phyloP scores from a whole-genome alignment of 495 filamentous ascomycete species.

The Chaetomium tenue region DNA sequence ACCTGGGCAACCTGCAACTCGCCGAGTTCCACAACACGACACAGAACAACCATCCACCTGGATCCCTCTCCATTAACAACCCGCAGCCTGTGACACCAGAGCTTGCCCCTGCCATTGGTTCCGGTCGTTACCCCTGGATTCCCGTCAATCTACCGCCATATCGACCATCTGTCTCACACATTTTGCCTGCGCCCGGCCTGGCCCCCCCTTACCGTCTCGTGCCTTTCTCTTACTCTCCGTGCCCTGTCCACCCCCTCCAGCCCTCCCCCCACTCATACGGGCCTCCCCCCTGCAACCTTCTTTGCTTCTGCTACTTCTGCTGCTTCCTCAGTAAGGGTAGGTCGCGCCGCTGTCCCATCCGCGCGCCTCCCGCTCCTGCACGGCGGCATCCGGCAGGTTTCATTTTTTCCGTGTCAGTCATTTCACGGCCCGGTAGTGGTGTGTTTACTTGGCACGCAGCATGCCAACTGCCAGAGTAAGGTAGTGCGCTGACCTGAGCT shows the following conservation, averaged over 20 bases:
- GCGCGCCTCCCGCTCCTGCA: conserved; percentile 15
- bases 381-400: conserved; percentile 30
- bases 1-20: too few relatives aligned
- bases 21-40: too few relatives aligned
- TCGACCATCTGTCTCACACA: conserved; percentile 10
- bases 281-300: conserved; percentile 5
- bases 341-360: conserved; percentile 14
- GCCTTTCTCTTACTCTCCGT: too few relatives aligned
- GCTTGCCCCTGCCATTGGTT: background rate
- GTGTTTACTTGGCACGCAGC: conserved; percentile 20
- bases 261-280: conserved; percentile 2
- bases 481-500: conserved; percentile 4
- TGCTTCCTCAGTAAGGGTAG: conserved; percentile 18
- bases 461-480: conserved; percentile 10
- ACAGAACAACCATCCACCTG: background rate
- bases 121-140: conserved; percentile 18
- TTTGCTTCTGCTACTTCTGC: background rate
- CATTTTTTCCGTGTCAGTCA: conserved; percentile 34
- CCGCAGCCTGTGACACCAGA: conserved; percentile 7
- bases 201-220: background rate
- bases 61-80: background rate
- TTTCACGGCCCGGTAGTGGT: conserved; percentile 27
- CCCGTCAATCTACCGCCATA: conserved; percentile 5
- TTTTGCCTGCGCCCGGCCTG: conserved; percentile 4
- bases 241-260: background rate